Evolutionary conservation across 306 rosid species (phyloP), one percentile per base, ranked within the genome.

Genomic region (Glycine tomentella): DNA sequence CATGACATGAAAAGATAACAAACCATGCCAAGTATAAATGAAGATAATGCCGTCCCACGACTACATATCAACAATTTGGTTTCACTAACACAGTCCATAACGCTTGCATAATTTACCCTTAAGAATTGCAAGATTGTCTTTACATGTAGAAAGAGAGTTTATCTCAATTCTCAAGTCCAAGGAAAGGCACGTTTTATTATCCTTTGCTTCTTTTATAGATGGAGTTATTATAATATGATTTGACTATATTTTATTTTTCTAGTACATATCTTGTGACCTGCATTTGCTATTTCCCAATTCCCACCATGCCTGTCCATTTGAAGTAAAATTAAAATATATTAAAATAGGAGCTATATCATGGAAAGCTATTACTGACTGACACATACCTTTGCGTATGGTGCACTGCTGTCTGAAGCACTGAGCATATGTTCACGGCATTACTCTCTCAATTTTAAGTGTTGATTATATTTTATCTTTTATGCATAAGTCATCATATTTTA

Each of bases 31-130:
- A 4, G 55, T 52, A 71, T 72, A 49, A 62, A 52, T 63, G 63
- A 71, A 25, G 57, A 67, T 67, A 75, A 79, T 25, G 31, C 42
- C 38, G 25, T 20, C 25, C 25, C 25, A 20, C 83, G 87, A 80
- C 78, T 70, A 83, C 67, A 53, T 45, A 72, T 83, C 83, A 83
- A 83, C 89, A 76, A 80, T 85, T 73, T 67, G 42, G 52, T 80
- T 87, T 81, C 87, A 86, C 81, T 72, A 80, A 64, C 9, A 77
- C 0, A 58, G 49, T 7, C 34, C 73, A 34, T 33, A 65, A 7
- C 42, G 55, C 42, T 77, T 36, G 45, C 67, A 56, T 36, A 20
- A 4, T 59, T 33, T 76, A 17, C 10, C 72, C 42, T 75, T n/a
- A 71, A 80, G 36, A 48, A 12, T 50, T 59, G 61, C 38, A 62